Conservation (phyloP, 2,329 filamentous ascomycete species). For the Penicillium hesseltinei region DNA sequence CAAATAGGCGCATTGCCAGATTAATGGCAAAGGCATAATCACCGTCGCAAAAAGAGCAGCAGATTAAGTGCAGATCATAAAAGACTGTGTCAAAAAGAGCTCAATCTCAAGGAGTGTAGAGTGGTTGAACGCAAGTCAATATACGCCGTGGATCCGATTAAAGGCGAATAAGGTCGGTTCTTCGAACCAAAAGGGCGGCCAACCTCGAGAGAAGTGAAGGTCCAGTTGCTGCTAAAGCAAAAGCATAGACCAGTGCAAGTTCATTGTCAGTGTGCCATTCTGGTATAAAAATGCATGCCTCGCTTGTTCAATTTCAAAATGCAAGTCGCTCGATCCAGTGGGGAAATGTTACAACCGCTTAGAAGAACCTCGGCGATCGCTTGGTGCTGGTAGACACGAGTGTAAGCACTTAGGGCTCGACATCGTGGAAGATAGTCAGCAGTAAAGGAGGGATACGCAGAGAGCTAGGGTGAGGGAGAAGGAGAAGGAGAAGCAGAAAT, state of each 20-base stretch:
- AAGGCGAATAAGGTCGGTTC: slow-evolving; percentile 30
- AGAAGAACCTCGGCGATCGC: slow-evolving; percentile 55
- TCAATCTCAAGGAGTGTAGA: slow-evolving; percentile 21
- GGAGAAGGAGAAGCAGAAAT: slow-evolving; percentile 3
- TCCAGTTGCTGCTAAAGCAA: slow-evolving; percentile 29
- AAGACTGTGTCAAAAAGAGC: slow-evolving; percentile 1
- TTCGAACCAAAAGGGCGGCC: slow-evolving; percentile 47
- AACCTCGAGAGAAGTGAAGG: slow-evolving; percentile 47
- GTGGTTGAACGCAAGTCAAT: slow-evolving; percentile 31
- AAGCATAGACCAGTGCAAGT: slow-evolving; percentile 23
- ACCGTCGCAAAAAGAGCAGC: slow-evolving; percentile 16
- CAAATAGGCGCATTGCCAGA: slow-evolving; percentile 18
- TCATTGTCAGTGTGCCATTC: slow-evolving; percentile 37
- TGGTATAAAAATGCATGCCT: slow-evolving; percentile 28
- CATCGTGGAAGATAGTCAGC: slow-evolving; percentile 14
- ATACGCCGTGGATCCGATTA: slow-evolving; percentile 28
- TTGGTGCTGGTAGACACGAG: slow-evolving; percentile 43
- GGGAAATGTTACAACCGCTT: slow-evolving; percentile 29
- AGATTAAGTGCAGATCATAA: not conserved
- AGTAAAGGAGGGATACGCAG: slow-evolving; percentile 18
- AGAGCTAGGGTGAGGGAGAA: slow-evolving; percentile 9
- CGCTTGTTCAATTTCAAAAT: slow-evolving; percentile 21
- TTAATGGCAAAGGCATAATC: slow-evolving; percentile 10
- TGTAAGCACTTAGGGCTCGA: slow-evolving; percentile 18
- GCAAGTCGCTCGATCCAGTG: slow-evolving; percentile 33